A percentile compares a stretch with the other conserved stretches of the same genome.
These are phyloP conservation scores for Bretschneidera sinensis DNA, from an alignment of 345 rosid species.

Conservation along the genomic window DNA sequence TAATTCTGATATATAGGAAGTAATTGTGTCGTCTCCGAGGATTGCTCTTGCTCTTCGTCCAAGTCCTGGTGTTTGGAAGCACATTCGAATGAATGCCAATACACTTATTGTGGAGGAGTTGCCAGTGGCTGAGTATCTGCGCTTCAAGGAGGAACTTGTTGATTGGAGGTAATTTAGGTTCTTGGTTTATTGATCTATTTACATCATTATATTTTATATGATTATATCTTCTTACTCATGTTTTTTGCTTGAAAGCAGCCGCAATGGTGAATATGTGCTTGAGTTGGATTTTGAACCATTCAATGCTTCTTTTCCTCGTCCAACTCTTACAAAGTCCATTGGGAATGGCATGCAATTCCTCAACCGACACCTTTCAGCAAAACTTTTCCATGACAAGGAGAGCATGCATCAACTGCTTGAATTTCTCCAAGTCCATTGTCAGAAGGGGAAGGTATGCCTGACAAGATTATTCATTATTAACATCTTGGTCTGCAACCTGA, in stretches of 20 bases:
- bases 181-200: slow-evolving; percentile 1
- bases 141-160: slow-evolving; percentile 94
- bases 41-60: slow-evolving; percentile 91
- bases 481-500: not conserved
- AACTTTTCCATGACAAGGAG: slow-evolving; percentile 93
- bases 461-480: not conserved
- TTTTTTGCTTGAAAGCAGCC: slow-evolving; percentile 33
- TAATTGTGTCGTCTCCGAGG: slow-evolving; percentile 84
- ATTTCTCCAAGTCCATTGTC: slow-evolving; percentile 79
- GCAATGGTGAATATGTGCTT: slow-evolving; percentile 73
- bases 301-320: slow-evolving; percentile 90
- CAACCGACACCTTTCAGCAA: slow-evolving; percentile 92
- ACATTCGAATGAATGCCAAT: slow-evolving; percentile 70
- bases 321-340: slow-evolving; percentile 78
- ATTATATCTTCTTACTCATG: not conserved
- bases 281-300: slow-evolving; percentile 94
- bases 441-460: slow-evolving; percentile 62
- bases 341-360: slow-evolving; percentile 98
- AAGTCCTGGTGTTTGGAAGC: slow-evolving; percentile 97
- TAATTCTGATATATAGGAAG: slow-evolving; percentile 78
- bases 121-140: slow-evolving; percentile 71
- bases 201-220: not conserved
- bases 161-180: slow-evolving; percentile 94
- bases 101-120: slow-evolving; percentile 85
- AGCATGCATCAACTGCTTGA: slow-evolving; percentile 87